These are phyloP conservation scores for Funneliformis geosporum DNA, from an alignment of 192 early-diverging fungal genomes.

Conservation along the genomic window DNA sequence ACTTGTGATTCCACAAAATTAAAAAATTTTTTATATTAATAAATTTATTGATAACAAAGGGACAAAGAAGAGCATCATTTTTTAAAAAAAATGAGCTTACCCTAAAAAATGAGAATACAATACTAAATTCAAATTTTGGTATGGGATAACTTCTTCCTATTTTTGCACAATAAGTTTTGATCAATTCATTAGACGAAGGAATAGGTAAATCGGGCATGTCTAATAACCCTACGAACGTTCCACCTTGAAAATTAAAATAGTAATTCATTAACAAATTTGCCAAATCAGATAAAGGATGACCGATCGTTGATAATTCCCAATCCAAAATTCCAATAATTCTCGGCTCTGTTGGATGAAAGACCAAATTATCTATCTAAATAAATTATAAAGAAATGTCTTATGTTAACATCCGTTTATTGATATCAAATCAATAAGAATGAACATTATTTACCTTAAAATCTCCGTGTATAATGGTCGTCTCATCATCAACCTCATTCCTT, in stretches of 20 bases:
- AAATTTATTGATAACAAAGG: background rate
- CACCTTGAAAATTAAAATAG: slow-evolving; percentile 48
- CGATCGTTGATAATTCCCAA: slow-evolving; percentile 91
- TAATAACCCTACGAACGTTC: slow-evolving; percentile 47
- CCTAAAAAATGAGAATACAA: slow-evolving; percentile 88
- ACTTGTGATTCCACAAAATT: slow-evolving; percentile 33
- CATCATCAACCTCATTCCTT: slow-evolving; percentile 66
- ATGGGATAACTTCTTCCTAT: slow-evolving; percentile 72
- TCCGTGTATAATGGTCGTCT: slow-evolving; percentile 85
- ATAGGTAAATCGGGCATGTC: slow-evolving; percentile 49
- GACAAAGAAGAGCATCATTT: background rate
- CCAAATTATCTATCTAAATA: slow-evolving; percentile 64
- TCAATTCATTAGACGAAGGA: slow-evolving; percentile 66
- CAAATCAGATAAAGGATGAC: slow-evolving; percentile 89
- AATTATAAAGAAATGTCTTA: background rate
- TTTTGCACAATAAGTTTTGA: slow-evolving; percentile 69
- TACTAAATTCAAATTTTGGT: slow-evolving; percentile 75
- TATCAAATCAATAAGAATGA: background rate
- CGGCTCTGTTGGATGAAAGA: slow-evolving; percentile 76
- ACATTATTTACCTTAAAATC: slow-evolving; percentile 88
- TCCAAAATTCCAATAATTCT: slow-evolving; percentile 86
- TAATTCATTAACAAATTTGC: slow-evolving; percentile 82
- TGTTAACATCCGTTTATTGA: background rate
- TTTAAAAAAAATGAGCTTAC: slow-evolving; percentile 40
- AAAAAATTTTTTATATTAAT: slow-evolving; percentile 20